phyloP scores from a whole-genome alignment of 805 yeast species.

The Blastobotrys robertii region DNA sequence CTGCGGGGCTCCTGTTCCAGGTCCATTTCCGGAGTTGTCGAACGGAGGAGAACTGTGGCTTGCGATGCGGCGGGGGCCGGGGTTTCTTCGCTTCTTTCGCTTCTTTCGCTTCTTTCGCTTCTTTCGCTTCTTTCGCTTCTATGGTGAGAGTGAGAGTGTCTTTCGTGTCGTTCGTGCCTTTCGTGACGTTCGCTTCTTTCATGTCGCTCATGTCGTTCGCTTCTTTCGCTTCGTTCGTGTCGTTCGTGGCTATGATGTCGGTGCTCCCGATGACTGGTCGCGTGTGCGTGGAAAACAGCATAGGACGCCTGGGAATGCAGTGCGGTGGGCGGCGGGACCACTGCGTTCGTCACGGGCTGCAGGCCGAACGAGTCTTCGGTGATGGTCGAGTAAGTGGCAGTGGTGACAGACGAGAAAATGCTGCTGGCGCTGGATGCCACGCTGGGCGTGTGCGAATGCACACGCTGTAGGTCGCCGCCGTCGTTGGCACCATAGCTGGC shows the following conservation, averaged over 20 bases:
- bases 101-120: too few species aligned
- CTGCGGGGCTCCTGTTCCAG: too few species aligned
- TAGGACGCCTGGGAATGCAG: constrained; percentile 19
- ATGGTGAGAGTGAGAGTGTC: too few species aligned
- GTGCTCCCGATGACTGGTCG: constrained; percentile 1
- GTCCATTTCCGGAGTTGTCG: too few species aligned
- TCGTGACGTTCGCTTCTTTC: too few species aligned
- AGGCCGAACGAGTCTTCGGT: constrained; percentile 11
- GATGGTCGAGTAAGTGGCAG: constrained; percentile 11
- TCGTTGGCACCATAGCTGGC: neutral
- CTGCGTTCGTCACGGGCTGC: neutral
- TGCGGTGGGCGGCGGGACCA: constrained; percentile 1
- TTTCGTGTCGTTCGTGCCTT: too few species aligned
- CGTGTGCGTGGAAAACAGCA: constrained; percentile 16
- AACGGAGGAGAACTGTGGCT: too few species aligned
- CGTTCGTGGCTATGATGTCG: constrained; percentile 1
- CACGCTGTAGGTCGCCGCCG: too few species aligned
- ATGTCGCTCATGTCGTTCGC: constrained; percentile 3
- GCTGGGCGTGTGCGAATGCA: too few species aligned
- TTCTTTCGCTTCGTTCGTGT: neutral
- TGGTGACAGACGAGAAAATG: neutral
- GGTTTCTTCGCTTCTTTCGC: too few species aligned
- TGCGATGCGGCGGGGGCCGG: too few species aligned
- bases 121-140: too few species aligned
- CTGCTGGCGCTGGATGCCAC: neutral